Evolutionary conservation across 2,329 filamentous ascomycete species (phyloP), one percentile per base, ranked within the genome.

Genomic region (Trichoderma asperellum): DNA sequence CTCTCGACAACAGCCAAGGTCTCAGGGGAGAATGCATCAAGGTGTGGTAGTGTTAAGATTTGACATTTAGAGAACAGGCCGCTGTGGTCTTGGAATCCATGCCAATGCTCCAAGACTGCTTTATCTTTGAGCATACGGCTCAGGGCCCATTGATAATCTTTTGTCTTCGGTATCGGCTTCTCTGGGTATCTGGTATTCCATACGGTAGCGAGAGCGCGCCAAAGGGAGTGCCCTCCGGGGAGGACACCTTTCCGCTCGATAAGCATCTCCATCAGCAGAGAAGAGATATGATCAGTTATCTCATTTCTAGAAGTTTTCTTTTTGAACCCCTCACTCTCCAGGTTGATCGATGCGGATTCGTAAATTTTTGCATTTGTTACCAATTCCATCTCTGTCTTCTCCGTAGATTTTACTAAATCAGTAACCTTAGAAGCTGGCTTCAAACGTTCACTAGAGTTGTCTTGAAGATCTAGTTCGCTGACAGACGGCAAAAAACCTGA

Each of bases 171-270:
- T 29, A 81, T 78, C 4, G 79, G 75, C 52, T 84, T 77, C 40
- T 76, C 77, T 1, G 76, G 73, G 55, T 83, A 84, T 8, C 76
- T 75, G n/a, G 77, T 77, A 11, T 78, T 74, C 82, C 85, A 88
- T 8, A 83, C 75, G 11, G 79, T 78, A 16, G 81, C 78, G 4
- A 86, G 74, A 1, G 83, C 83, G 68, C 83, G 81, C 78, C 84
- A 86, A 5, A 88, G 75, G 4, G 83, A 78, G 52, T 82, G 80
- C 29, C 84, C 84, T 18, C 84, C 83, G 1, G 87, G 84, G 56
- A 88, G 84, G 1, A 84, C 83, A 0, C 86, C 86, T 1, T 77
- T 74, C 6, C 77, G 73, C 37, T 77, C 74, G n/a, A 70, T 71
- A 35, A 80, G 72, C 35, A 78, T 71, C 4, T 75, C 73, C 6